Evolutionary conservation across 163 green algal species (phyloP).

Genomic region (Chlamydomonas reinhardtii): DNA sequence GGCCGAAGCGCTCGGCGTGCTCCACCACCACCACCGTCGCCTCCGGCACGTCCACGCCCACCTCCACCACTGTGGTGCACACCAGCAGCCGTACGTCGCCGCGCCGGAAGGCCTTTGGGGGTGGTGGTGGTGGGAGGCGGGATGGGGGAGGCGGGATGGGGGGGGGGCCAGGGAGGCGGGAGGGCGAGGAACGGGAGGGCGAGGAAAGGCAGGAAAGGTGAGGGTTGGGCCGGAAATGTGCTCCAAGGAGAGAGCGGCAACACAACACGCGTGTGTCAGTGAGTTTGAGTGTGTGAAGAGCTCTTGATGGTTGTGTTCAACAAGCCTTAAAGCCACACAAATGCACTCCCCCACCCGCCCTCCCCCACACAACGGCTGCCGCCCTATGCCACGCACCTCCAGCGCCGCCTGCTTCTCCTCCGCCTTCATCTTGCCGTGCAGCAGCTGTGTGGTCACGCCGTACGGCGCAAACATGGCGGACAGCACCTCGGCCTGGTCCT

Average conservation of each 20-base stretch:
- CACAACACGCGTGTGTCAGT: too few relatives aligned
- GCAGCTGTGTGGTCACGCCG: slow-evolving; percentile 59
- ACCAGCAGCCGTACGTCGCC: slow-evolving; percentile 84
- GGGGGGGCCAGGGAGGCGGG: too few relatives aligned
- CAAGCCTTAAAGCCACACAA: too few relatives aligned
- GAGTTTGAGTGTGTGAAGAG: too few relatives aligned
- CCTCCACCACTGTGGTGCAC: slow-evolving; percentile 93
- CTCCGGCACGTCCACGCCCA: slow-evolving; percentile 91
- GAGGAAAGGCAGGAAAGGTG: neutral
- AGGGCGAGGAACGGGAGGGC: neutral
- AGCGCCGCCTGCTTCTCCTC: slow-evolving; percentile 87
- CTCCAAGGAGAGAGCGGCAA: too few relatives aligned
- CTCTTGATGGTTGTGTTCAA: too few relatives aligned
- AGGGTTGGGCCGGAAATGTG: too few relatives aligned
- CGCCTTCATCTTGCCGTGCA: slow-evolving; percentile 88
- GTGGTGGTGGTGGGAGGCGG: neutral
- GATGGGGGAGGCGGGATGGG: too few relatives aligned
- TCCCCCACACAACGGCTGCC: neutral
- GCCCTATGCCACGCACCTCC: too few relatives aligned
- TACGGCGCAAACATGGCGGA: slow-evolving; percentile 10
- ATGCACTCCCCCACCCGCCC: neutral
- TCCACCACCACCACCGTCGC: slow-evolving; percentile 94
- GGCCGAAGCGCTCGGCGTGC: slow-evolving; percentile 90
- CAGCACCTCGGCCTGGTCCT: slow-evolving; percentile 30
- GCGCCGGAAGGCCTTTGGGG: slow-evolving; percentile 64